phyloP scores from a whole-genome alignment of 306 rosid species.

The Luffa acutangula region DNA sequence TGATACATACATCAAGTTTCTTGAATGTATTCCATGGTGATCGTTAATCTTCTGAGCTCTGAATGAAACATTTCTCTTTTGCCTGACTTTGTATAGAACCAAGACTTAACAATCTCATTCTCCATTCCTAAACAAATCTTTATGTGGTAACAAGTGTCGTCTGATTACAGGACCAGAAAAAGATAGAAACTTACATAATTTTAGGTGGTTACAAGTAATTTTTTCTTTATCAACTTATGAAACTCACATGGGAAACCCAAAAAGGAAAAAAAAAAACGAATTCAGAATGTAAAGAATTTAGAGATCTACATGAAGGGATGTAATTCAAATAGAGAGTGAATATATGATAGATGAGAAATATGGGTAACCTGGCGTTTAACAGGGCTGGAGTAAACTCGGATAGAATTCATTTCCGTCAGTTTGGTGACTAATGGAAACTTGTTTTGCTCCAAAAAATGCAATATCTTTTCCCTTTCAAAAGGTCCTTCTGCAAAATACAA shows the following conservation, averaged over 20 bases:
- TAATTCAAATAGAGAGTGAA: not conserved
- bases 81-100: not conserved
- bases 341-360: slow-evolving; percentile 1
- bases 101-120: not conserved
- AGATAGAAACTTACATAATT: not conserved
- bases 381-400: slow-evolving; percentile 65
- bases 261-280: not conserved
- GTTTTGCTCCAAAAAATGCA: slow-evolving; percentile 63
- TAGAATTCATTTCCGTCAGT: slow-evolving; percentile 65
- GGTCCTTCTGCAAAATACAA: slow-evolving; percentile 55
- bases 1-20: not conserved
- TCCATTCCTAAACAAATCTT: not conserved
- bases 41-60: not conserved
- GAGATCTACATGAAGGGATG: not conserved
- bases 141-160: not conserved
- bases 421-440: slow-evolving; percentile 75
- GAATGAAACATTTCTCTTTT: not conserved
- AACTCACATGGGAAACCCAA: not conserved
- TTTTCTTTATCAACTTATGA: not conserved
- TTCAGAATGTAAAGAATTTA: not conserved
- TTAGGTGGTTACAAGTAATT: not conserved
- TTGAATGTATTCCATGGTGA: not conserved
- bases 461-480: slow-evolving; percentile 38
- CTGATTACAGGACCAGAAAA: not conserved
- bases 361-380: slow-evolving; percentile 66